Evolutionary conservation across 768 basidiomycete genomes (phyloP).

Genomic region (Trametes elegans): DNA sequence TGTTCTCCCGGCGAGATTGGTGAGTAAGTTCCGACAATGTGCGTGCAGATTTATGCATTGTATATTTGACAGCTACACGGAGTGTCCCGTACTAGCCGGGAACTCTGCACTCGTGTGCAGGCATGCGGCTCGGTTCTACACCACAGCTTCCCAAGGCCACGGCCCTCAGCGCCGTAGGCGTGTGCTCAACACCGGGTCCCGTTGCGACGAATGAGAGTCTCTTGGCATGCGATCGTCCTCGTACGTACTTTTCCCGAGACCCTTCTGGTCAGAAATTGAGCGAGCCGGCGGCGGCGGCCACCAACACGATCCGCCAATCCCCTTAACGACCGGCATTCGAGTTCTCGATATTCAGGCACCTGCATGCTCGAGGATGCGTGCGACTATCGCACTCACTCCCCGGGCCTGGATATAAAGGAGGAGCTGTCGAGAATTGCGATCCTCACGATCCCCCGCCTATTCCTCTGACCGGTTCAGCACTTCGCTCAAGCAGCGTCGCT

Average conservation of each 20-base stretch:
- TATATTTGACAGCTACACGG: too few relatives aligned
- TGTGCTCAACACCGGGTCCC: background rate
- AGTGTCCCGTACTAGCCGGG: too few relatives aligned
- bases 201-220: background rate
- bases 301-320: background rate
- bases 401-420: background rate
- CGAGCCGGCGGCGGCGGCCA: constrained; percentile 1
- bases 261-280: background rate
- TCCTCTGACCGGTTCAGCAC: constrained; percentile 25
- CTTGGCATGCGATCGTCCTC: constrained; percentile 1
- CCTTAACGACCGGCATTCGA: constrained; percentile 13
- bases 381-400: background rate
- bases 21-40: too few relatives aligned
- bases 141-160: too few relatives aligned
- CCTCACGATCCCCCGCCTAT: constrained; percentile 1
- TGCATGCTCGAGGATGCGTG: background rate
- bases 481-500: constrained; percentile 17
- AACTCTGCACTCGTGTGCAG: too few relatives aligned
- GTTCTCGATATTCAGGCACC: too few relatives aligned
- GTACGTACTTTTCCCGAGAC: background rate
- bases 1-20: too few relatives aligned
- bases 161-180: background rate
- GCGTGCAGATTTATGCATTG: too few relatives aligned
- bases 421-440: background rate
- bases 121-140: too few relatives aligned